Conservation (phyloP, 345 rosid species). For the Cardiospermum halicacabum region DNA sequence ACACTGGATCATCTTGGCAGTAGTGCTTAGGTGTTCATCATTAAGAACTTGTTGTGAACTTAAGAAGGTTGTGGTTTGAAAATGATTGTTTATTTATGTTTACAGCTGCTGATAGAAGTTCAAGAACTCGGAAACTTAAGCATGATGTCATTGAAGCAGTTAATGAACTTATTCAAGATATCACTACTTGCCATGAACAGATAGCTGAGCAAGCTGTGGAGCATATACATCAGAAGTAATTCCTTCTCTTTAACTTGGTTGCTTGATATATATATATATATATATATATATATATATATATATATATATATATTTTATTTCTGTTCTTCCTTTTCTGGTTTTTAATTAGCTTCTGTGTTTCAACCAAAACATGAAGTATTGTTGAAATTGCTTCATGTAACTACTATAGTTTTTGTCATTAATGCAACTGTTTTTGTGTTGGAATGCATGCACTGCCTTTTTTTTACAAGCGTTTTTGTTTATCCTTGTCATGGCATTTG, state of each 20-base stretch:
- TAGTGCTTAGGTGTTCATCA: neutral
- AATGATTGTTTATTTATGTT: constrained; percentile 21
- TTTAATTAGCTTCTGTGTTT: neutral
- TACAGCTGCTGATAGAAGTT: constrained; percentile 92
- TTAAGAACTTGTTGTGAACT: neutral
- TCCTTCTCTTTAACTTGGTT: constrained; percentile 5
- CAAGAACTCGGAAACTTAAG: constrained; percentile 81
- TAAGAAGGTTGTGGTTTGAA: neutral
- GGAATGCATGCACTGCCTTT: neutral
- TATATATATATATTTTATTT: neutral
- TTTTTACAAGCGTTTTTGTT: neutral
- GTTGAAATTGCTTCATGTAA: neutral
- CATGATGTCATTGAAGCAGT: constrained; percentile 97
- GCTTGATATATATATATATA: constrained; percentile 6
- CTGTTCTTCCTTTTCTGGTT: neutral
- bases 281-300: too few species aligned
- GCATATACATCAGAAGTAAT: constrained; percentile 98
- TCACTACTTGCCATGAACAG: constrained; percentile 89
- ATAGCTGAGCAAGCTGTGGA: constrained; percentile 99
- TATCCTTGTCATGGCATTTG: neutral
- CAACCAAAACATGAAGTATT: neutral
- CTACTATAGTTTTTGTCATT: neutral
- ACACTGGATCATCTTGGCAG: neutral
- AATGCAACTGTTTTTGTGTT: neutral
- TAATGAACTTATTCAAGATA: constrained; percentile 88